phyloP scores from a whole-genome alignment of 371 early-diverging fungal species.

The Vairimorpha necatrix region DNA sequence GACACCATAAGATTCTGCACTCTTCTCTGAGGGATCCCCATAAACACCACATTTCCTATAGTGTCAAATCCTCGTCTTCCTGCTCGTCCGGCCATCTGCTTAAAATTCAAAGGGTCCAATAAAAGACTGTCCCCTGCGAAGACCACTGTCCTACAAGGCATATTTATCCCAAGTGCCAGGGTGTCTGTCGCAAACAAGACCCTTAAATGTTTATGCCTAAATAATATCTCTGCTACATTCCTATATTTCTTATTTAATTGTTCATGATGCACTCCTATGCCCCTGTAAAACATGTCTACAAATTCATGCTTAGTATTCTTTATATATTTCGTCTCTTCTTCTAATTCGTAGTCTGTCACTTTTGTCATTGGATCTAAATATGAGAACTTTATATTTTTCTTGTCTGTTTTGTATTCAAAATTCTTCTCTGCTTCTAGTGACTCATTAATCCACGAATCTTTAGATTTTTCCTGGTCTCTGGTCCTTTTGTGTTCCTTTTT shows the following conservation, averaged over 20 bases:
- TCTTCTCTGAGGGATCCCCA: conserved; percentile 56
- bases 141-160: conserved; percentile 68
- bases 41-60: conserved; percentile 68
- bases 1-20: conserved; percentile 65
- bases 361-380: conserved; percentile 56
- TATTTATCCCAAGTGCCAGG: conserved; percentile 68
- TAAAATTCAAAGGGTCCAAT: conserved; percentile 67
- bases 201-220: conserved; percentile 66
- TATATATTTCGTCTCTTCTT: conserved; percentile 58
- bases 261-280: conserved; percentile 69
- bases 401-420: conserved; percentile 43
- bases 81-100: conserved; percentile 68
- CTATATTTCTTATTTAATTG: conserved; percentile 66
- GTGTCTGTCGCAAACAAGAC: conserved; percentile 69
- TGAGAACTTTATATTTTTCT: conserved; percentile 58
- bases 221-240: conserved; percentile 66
- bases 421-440: conserved; percentile 52
- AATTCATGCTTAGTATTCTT: conserved; percentile 38
- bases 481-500: conserved; percentile 60
- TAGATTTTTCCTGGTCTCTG: conserved; percentile 56
- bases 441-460: conserved; percentile 63
- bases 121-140: conserved; percentile 67
- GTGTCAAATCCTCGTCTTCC: conserved; percentile 69
- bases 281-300: conserved; percentile 65
- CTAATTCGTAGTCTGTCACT: conserved; percentile 60